A percentile compares a stretch with the other conserved stretches of the same genome.
phyloP scores from a whole-genome alignment of 2,329 filamentous ascomycete genomes.

The Talaromyces sp. region DNA sequence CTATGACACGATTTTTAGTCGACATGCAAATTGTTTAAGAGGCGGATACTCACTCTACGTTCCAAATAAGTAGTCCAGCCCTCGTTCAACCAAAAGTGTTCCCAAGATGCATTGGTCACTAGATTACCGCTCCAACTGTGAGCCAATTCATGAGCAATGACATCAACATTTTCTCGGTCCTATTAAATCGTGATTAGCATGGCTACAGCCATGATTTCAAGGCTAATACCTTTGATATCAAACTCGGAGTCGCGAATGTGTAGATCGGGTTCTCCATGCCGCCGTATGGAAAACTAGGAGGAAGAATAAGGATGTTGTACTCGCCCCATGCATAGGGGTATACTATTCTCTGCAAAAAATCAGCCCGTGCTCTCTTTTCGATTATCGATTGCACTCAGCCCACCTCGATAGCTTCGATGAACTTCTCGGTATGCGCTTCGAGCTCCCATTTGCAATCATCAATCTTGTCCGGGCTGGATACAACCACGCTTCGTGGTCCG shows the following conservation, averaged over 20 bases:
- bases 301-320: conserved; percentile 89
- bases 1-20: conserved; percentile 26
- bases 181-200: conserved; percentile 16
- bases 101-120: conserved; percentile 52
- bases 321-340: conserved; percentile 92
- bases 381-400: not conserved
- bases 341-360: conserved; percentile 53
- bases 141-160: conserved; percentile 81
- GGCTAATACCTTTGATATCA: conserved; percentile 68
- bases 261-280: conserved; percentile 85
- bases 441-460: conserved; percentile 85
- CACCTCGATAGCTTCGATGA: conserved; percentile 71
- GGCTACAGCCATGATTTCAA: too few species aligned
- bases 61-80: conserved; percentile 97
- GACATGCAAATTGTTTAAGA: not conserved
- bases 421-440: conserved; percentile 85
- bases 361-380: not conserved
- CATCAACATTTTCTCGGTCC: conserved; percentile 86
- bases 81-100: conserved; percentile 61
- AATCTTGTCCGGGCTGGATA: conserved; percentile 83
- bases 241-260: conserved; percentile 91
- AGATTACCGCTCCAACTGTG: conserved; percentile 86
- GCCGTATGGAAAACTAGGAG: conserved; percentile 85
- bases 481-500: conserved; percentile 79
- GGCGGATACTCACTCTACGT: conserved; percentile 54